These are phyloP conservation scores for Acorus calamus DNA, from an alignment of 106 monocot genomes.

Conservation along the genomic window DNA sequence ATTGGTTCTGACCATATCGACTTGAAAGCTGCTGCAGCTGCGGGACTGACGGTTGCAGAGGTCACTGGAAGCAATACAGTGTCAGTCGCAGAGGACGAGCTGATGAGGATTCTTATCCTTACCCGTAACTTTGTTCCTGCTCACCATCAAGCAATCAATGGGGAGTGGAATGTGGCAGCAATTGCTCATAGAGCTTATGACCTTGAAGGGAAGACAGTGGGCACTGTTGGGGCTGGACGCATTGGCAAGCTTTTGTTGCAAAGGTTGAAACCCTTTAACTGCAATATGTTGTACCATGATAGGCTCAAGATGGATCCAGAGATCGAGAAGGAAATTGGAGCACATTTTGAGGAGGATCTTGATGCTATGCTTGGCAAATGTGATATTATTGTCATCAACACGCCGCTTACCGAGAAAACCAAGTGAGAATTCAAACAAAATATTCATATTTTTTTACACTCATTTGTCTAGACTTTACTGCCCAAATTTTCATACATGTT, in stretches of 20 bases:
- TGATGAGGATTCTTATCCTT: slow-evolving; percentile 84
- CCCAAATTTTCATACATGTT: too few relatives aligned
- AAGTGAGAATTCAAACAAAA: slow-evolving; percentile 18
- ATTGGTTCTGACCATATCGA: slow-evolving; percentile 96
- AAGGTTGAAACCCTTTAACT: slow-evolving; percentile 83
- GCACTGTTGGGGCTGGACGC: slow-evolving; percentile 85
- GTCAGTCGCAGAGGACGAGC: slow-evolving; percentile 94
- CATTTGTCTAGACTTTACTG: too few relatives aligned
- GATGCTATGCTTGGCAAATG: slow-evolving; percentile 94
- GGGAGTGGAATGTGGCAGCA: slow-evolving; percentile 91
- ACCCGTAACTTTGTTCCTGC: slow-evolving; percentile 88
- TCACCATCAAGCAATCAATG: slow-evolving; percentile 69
- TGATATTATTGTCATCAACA: slow-evolving; percentile 79
- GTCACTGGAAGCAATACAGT: slow-evolving; percentile 93
- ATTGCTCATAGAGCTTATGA: slow-evolving; percentile 85
- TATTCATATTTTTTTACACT: too few relatives aligned
- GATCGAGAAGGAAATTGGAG: slow-evolving; percentile 67
- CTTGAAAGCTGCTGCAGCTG: slow-evolving; percentile 71
- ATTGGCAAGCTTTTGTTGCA: slow-evolving; percentile 83
- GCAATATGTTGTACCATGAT: slow-evolving; percentile 84
- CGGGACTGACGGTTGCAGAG: slow-evolving; percentile 88
- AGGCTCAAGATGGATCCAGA: slow-evolving; percentile 63
- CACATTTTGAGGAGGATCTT: slow-evolving; percentile 86
- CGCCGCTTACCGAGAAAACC: slow-evolving; percentile 88
- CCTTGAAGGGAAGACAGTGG: slow-evolving; percentile 89